phyloP scores from a whole-genome alignment of 2,329 filamentous ascomycete species.

The Colletotrichum sp. region DNA sequence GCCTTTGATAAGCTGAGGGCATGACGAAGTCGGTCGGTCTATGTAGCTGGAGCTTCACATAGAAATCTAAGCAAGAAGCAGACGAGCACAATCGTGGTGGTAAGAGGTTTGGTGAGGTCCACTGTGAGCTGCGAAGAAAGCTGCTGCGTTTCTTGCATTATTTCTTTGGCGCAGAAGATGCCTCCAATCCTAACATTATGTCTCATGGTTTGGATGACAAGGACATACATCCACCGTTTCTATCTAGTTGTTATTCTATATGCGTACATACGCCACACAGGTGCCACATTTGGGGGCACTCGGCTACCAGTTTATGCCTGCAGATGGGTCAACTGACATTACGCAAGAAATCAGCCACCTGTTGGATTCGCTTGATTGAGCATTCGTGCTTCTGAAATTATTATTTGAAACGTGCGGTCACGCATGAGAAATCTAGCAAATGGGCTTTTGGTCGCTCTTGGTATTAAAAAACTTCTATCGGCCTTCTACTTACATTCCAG shows the following conservation, averaged over 20 bases:
- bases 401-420: background rate
- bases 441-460: background rate
- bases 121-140: background rate
- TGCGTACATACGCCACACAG: background rate
- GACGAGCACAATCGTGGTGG: background rate
- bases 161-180: background rate
- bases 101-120: too few species aligned
- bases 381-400: background rate
- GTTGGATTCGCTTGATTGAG: background rate
- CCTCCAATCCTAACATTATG: background rate
- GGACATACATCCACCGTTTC: background rate
- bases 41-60: background rate
- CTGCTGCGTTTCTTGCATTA: background rate
- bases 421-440: background rate
- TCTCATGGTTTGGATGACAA: background rate
- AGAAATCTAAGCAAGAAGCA: background rate
- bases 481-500: background rate
- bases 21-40: background rate
- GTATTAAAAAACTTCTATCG: accelerated
- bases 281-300: background rate
- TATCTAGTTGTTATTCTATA: background rate
- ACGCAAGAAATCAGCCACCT: too few species aligned
- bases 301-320: too few species aligned
- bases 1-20: background rate
- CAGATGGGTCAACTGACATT: too few species aligned